Base-by-base conservation (phyloP, 2,329 filamentous ascomycete genomes). In the Cladophialophora psammophila region DNA sequence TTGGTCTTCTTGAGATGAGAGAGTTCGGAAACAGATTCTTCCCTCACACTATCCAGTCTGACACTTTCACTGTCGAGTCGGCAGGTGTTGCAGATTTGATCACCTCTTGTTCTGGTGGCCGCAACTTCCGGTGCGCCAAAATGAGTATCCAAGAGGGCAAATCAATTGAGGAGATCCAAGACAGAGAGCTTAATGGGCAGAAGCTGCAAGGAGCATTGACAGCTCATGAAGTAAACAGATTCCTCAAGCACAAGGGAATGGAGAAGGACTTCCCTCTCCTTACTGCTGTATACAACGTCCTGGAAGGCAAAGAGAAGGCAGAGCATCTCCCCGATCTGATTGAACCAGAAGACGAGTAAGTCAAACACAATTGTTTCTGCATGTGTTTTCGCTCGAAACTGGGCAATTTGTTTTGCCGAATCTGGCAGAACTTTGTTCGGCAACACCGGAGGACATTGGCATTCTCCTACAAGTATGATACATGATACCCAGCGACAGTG, bases 21-120 rank as follows among this genome's bases (percentile, higher is more conserved):
- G 91, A 91, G 77, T 99, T 99, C 73, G 94, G 94, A 71, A 93
- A 94, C 79, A 88, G 91, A 74, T 99, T 98, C 84, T 99, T 98
- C 78, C 88, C 88, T 18, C 87, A 94, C 74, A 92, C 91, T 0
- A 90, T 95, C 32, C 87, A 91, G 71, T 87, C 91, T 9, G 88
- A 87, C 65, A 99, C 95, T 0, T 98, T 99, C 78, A 98, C 94
- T n/a, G 93, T 97, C 77, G 93, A 97, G 78, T 96, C 92, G 73
- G 94, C 93, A 31, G 95, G 95, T 72, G 93, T 98, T 45, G 95
- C 95, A 34, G 95, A 99, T 80, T 82, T 99, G 72, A 96, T 99
- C 76, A 98, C 95, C 1, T 95, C 91, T 64, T 98, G 93, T 81
- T 92, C 89, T 60, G 93, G 93, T 69, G 95, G 95, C 12, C 88